These are phyloP conservation scores for Debaryomyces castellii DNA, from an alignment of 805 yeast genomes.

Conservation along the genomic window DNA sequence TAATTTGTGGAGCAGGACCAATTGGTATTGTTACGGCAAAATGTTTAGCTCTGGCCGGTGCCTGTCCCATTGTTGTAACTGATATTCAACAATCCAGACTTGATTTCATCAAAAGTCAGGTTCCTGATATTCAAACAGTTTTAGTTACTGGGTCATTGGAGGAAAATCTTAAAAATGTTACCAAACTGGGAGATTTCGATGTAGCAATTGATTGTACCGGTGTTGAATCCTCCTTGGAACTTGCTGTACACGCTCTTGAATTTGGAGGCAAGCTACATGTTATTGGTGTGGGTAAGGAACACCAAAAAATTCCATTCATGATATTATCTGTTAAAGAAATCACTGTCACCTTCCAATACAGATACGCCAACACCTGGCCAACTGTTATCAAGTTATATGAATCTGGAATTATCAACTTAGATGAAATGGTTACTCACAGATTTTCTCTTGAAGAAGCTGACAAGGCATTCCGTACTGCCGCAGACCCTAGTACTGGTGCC, in stretches of 20 bases:
- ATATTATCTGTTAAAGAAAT: constrained; percentile 12
- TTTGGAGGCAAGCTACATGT: constrained; percentile 14
- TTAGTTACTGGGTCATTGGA: constrained; percentile 38
- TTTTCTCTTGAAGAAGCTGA: constrained; percentile 8
- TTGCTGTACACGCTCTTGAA: constrained; percentile 15
- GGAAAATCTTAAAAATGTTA: constrained; percentile 40
- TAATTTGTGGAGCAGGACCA: constrained; percentile 27
- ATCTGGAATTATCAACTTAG: constrained; percentile 7
- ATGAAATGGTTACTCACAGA: constrained; percentile 7
- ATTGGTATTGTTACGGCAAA: constrained; percentile 23
- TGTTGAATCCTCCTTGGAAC: constrained; percentile 17
- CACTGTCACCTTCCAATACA: constrained; percentile 18
- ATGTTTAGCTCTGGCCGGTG: constrained; percentile 21
- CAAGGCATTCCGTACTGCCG: constrained; percentile 7
- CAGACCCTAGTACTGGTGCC: constrained; percentile 7
- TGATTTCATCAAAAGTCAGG: constrained; percentile 18
- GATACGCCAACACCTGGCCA: constrained; percentile 16
- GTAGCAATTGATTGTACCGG: constrained; percentile 27
- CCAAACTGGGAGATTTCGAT: constrained; percentile 20
- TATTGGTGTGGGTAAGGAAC: constrained; percentile 9
- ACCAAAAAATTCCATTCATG: constrained; percentile 19
- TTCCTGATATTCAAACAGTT: constrained; percentile 42
- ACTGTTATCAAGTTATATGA: constrained; percentile 18
- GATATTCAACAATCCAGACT: constrained; percentile 24
- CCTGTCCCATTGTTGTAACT: constrained; percentile 18